A percentile compares a stretch with the other conserved stretches of the same genome.
These are phyloP conservation scores for Yarrowia osloensis DNA, from an alignment of 805 yeast species.

Conservation along the genomic window DNA sequence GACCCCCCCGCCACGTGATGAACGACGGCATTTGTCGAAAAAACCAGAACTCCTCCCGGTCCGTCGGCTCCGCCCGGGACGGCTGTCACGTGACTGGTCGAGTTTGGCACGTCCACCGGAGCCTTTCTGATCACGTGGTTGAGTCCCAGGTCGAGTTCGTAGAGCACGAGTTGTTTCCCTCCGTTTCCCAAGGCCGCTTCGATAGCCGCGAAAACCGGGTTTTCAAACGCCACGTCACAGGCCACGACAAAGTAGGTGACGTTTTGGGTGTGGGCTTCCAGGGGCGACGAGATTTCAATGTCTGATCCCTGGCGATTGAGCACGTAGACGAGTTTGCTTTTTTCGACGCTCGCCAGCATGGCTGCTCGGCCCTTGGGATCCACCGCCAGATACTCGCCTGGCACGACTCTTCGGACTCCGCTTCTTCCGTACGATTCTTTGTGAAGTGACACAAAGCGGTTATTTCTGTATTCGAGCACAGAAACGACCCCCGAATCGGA, in stretches of 20 bases:
- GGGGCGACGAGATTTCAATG: conserved; percentile 65
- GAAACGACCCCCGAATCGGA: conserved; percentile 79
- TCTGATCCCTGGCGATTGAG: conserved; percentile 54
- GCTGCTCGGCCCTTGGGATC: conserved; percentile 75
- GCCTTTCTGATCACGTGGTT: conserved; percentile 66
- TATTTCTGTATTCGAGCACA: conserved; percentile 51
- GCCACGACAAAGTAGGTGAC: conserved; percentile 59
- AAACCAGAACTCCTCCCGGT: conserved; percentile 67
- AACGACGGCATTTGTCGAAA: conserved; percentile 38
- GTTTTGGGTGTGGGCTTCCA: conserved; percentile 66
- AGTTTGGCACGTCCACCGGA: conserved; percentile 45
- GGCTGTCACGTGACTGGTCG: conserved; percentile 58
- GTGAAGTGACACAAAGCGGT: conserved; percentile 49
- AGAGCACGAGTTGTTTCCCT: conserved; percentile 55
- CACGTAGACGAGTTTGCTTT: conserved; percentile 68
- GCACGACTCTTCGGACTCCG: conserved; percentile 72
- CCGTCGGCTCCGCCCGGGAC: conserved; percentile 75
- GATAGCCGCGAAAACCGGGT: conserved; percentile 78
- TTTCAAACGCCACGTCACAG: conserved; percentile 75
- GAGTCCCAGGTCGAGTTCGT: conserved; percentile 83
- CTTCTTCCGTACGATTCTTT: conserved; percentile 69
- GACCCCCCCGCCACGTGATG: conserved; percentile 27
- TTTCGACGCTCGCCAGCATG: conserved; percentile 71
- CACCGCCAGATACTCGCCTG: conserved; percentile 68
- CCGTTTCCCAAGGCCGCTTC: conserved; percentile 54